These are phyloP conservation scores for Tardiomyces digboiensis DNA, from an alignment of 1,139 yeast species.

Conservation along the genomic window DNA sequence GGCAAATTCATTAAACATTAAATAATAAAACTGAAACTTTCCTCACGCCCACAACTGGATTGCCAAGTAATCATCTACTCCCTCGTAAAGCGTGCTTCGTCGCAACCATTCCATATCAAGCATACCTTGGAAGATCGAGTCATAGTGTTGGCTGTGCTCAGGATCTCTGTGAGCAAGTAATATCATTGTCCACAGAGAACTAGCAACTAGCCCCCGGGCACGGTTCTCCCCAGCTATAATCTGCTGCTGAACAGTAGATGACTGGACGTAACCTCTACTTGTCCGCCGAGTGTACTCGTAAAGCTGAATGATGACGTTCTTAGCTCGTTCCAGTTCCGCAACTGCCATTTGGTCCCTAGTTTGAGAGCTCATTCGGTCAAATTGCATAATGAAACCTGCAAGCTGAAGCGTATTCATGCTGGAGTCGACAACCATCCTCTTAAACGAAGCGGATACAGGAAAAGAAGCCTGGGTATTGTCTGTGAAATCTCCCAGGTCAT, in stretches of 20 bases:
- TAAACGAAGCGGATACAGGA: conserved; percentile 6
- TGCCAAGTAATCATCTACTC: conserved; percentile 1
- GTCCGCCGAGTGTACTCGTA: conserved; percentile 9
- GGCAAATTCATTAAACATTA: neutral
- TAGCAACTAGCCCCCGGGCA: conserved; percentile 6
- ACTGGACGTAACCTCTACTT: conserved; percentile 1
- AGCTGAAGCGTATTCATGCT: conserved; percentile 22
- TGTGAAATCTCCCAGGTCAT: neutral
- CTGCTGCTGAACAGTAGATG: neutral
- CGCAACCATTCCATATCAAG: conserved; percentile 21
- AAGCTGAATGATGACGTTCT: conserved; percentile 8
- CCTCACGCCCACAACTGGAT: neutral
- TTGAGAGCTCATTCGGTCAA: conserved; percentile 11
- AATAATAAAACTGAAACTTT: neutral
- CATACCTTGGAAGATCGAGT: conserved; percentile 13
- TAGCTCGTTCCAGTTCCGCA: neutral
- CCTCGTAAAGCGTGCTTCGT: conserved; percentile 9
- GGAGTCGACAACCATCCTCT: conserved; percentile 18
- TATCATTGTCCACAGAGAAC: conserved; percentile 5
- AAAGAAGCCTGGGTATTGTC: neutral
- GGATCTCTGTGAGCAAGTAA: neutral
- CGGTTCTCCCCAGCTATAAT: conserved; percentile 3
- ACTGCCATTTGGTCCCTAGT: neutral
- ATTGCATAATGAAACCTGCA: conserved; percentile 20
- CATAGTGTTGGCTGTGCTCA: conserved; percentile 4